These are phyloP conservation scores for Teratosphaeria epicoccoides DNA, from an alignment of 2,329 filamentous ascomycete species.

Conservation along the genomic window DNA sequence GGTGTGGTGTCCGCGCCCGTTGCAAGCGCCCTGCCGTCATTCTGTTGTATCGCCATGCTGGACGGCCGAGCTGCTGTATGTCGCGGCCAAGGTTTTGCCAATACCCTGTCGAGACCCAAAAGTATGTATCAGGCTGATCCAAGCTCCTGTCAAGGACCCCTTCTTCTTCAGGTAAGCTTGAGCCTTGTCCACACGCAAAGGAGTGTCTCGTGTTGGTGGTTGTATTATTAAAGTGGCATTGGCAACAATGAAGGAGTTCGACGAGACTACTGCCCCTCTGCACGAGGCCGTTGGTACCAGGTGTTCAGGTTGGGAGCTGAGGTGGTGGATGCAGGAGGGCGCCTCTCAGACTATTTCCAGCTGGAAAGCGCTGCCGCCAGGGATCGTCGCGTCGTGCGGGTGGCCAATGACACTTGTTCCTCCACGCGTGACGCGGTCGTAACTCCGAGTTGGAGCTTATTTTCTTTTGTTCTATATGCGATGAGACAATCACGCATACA, in stretches of 20 bases:
- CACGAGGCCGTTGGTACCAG: neutral
- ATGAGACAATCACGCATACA: no score
- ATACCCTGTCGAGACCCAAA: neutral
- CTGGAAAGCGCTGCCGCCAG: neutral
- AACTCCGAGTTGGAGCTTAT: no score
- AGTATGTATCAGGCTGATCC: neutral
- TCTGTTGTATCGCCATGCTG: neutral
- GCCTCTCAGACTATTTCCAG: neutral
- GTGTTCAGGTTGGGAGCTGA: neutral
- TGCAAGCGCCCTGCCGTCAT: slow-evolving; percentile 5
- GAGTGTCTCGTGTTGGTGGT: neutral
- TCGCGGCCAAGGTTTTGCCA: neutral
- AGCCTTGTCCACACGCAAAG: neutral
- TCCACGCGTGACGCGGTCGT: neutral
- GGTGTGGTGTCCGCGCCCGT: slow-evolving; percentile 34
- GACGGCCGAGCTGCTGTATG: neutral
- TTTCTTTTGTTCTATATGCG: no score
- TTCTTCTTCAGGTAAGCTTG: neutral
- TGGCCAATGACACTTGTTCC: neutral
- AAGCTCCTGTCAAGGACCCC: neutral
- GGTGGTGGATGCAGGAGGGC: neutral
- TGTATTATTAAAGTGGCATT: neutral
- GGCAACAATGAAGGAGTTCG: neutral
- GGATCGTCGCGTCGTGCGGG: neutral
- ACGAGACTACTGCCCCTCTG: neutral